phyloP scores from a whole-genome alignment of 192 early-diverging fungal species.

The Allomyces arbusculus region DNA sequence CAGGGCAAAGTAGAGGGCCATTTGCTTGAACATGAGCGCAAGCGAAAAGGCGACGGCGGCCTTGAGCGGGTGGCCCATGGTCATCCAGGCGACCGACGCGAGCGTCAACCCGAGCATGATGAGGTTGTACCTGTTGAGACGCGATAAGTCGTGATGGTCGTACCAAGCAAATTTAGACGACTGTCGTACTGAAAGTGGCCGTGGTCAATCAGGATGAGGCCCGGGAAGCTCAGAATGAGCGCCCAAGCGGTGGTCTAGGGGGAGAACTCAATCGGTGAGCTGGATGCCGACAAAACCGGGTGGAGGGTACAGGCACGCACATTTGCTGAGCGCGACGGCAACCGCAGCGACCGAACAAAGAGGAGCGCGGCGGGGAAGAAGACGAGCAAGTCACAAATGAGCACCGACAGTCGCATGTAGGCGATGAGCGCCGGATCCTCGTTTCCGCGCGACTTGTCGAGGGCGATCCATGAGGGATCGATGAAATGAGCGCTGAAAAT shows the following conservation, averaged over 20 bases:
- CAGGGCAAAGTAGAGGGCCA: constrained; percentile 84
- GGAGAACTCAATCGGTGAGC: no score
- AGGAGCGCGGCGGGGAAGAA: constrained; percentile 57
- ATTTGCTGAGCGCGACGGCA: no score
- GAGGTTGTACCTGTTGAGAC: constrained; percentile 52
- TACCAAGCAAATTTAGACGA: background rate
- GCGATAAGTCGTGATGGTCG: background rate
- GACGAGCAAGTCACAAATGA: constrained; percentile 49
- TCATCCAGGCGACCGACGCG: constrained; percentile 49
- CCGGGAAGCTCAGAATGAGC: constrained; percentile 59
- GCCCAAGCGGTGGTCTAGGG: constrained; percentile 19
- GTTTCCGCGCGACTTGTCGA: constrained; percentile 64
- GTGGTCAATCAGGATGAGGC: constrained; percentile 80
- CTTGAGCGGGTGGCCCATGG: constrained; percentile 32
- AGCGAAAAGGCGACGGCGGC: constrained; percentile 67
- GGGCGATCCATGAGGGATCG: constrained; percentile 65
- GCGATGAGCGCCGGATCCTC: constrained; percentile 52
- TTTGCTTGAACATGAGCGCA: constrained; percentile 82
- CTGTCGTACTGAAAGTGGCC: constrained; percentile 71
- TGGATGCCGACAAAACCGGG: no score
- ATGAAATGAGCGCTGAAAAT: constrained; percentile 41
- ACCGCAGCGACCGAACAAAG: constrained; percentile 24
- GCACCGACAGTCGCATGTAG: constrained; percentile 77
- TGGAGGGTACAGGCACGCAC: no score
- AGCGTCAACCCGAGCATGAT: constrained; percentile 86